Base-by-base conservation (phyloP, 1,139 yeast genomes). In the Meyerozyma elateridarum region DNA sequence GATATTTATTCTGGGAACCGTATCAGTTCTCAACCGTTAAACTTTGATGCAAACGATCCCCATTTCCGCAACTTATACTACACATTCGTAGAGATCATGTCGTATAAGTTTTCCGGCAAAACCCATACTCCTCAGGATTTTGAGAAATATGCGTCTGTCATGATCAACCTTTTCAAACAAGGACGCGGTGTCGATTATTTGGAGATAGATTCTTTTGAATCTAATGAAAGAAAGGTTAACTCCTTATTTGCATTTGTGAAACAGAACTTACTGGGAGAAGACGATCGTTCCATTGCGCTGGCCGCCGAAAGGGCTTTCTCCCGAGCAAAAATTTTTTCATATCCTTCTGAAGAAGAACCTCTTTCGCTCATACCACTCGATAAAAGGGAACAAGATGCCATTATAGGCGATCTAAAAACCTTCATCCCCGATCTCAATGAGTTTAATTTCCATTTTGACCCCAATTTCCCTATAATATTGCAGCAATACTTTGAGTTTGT, bases 361-460 rank as follows among this genome's bases (percentile, higher is more conserved):
- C n/a, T n/a, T n/a, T n/a, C n/a, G n/a, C n/a, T n/a, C n/a, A n/a
- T n/a, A n/a, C n/a, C n/a, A n/a, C n/a, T n/a, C n/a, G n/a, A n/a
- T n/a, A n/a, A n/a, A n/a, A n/a, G n/a, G n/a, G n/a, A n/a, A n/a
- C n/a, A n/a, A n/a, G n/a, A n/a, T n/a, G n/a, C n/a, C n/a, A 8
- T 16, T 11, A 26, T 26, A 8, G 8, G 11, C 13, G 16, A 16
- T 15, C 8, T 26, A 3, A 17, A 18, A 15, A 18, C 14, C 14
- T 24, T 24, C 19, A 24, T 20, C 4, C 25, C 22, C 11, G 21
- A 22, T 17, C 20, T 12, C 4, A 52, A 52, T 29, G 70, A 62
- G 22, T 56, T 53, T 30, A 44, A 46, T 8, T 47, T 59, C 22
- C 44, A 48, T 20, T 59, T 65, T 32, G 53, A 55, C 29, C 34